Evolutionary conservation across 768 basidiomycete genomes (phyloP).

Genomic region (Boletus insuetus): DNA sequence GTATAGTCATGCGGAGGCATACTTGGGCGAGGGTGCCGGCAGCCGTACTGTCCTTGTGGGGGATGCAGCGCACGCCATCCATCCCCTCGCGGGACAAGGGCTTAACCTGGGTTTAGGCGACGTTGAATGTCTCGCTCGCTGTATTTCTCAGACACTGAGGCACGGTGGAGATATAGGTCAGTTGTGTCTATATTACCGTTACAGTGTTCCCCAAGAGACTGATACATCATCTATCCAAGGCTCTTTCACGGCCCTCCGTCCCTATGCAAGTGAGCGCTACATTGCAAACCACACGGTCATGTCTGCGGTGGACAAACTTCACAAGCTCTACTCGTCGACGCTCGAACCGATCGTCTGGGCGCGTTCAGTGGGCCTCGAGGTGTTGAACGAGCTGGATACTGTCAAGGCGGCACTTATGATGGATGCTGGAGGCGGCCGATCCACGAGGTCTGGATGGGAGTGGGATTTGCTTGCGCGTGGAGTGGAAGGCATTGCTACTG

Average conservation of each 20-base stretch:
- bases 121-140: conserved; percentile 65
- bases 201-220: background rate
- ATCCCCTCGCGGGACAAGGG: conserved; percentile 95
- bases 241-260: conserved; percentile 67
- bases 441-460: conserved; percentile 31
- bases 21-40: conserved; percentile 70
- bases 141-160: conserved; percentile 54
- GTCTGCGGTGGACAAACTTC: conserved; percentile 83
- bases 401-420: conserved; percentile 86
- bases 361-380: conserved; percentile 83
- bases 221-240: conserved; percentile 33
- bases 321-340: conserved; percentile 77
- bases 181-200: conserved; percentile 9
- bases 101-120: conserved; percentile 93
- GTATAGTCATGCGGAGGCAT: conserved; percentile 82
- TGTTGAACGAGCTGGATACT: conserved; percentile 83
- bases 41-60: conserved; percentile 85
- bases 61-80: conserved; percentile 93
- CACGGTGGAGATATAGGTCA: conserved; percentile 83
- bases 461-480: conserved; percentile 39
- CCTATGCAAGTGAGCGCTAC: conserved; percentile 82
- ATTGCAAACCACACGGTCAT: conserved; percentile 83
- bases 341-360: conserved; percentile 77
- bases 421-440: conserved; percentile 54
- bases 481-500: conserved; percentile 42